Base-by-base conservation (phyloP, 2,329 filamentous ascomycete genomes). In the Ophiostoma ips region DNA sequence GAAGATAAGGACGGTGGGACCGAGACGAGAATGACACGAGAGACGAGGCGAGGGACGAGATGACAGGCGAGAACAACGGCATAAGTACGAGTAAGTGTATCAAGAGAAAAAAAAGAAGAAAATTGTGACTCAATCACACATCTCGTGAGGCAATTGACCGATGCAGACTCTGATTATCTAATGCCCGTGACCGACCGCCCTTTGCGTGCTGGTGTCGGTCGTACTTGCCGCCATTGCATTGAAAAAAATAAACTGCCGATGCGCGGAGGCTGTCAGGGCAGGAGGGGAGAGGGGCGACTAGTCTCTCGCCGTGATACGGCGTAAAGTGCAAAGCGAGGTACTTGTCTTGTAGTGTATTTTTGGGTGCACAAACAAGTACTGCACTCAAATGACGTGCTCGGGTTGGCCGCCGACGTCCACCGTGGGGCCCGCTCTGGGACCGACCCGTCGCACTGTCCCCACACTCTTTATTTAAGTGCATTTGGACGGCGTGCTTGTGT, bases 371-470 rank as follows among this genome's bases (percentile, higher is more conserved):
- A 7, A 30, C 38, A 37, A 44, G 28, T 50, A 21, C 43, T 31
- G 16, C 33, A n/a, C 30, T 13, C 21, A 46, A 44, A 49, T 52
- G 50, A 52, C 50, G 50, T 52, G 50, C 46, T 52, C 46, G 36
- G 35, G 28, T 41, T 24, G 40, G 48, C 31, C 31, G 47, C 19
- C 47, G 35, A 30, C 34, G n/a, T 24, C 46, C 24, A 33, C 24
- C n/a, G n/a, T 40, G n/a, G 24, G 28, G 19, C 38, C 38, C 19
- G 37, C 37, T 40, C 37, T 40, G 13, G n/a, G n/a, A n/a, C n/a
- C 10, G 19, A 19, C 19, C 37, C 37, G 24, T 40, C 24, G 21
- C 18, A 24, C 37, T 19, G 13, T 41, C 38, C 24, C 24, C 24
- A 28, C 24, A 28, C 7, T 10, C 6, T 15, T 16, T 15, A 43